Percentiles rank a stretch among this genome's conserved stretches.
phyloP scores from a whole-genome alignment of 768 basidiomycete species.

The Suillus clintonianus region DNA sequence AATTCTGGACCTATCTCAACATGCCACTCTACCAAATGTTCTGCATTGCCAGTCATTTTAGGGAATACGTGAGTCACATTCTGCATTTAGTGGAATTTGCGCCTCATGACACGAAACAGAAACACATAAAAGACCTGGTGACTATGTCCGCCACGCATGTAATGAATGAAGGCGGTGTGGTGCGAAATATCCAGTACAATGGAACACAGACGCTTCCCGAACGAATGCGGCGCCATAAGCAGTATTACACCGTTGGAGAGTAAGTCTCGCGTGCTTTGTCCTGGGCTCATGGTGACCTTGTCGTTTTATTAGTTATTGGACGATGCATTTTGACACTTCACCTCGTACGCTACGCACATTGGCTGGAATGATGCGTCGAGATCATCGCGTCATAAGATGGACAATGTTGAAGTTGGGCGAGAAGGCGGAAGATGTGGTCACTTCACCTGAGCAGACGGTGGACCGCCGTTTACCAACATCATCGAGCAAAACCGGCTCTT shows the following conservation, averaged over 20 bases:
- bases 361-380: conserved; percentile 68
- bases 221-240: conserved; percentile 65
- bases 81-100: background rate
- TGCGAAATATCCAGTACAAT: conserved; percentile 75
- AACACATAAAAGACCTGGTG: conserved; percentile 75
- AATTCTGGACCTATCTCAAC: conserved; percentile 6
- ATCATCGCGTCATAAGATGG: conserved; percentile 84
- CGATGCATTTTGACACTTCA: conserved; percentile 86
- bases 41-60: conserved; percentile 77
- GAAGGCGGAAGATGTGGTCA: conserved; percentile 67
- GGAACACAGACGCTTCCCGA: conserved; percentile 76
- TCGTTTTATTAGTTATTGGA: conserved; percentile 70
- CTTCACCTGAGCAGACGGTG: conserved; percentile 47
- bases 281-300: conserved; percentile 6
- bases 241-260: conserved; percentile 69
- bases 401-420: conserved; percentile 79
- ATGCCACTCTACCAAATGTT: conserved; percentile 92
- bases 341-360: conserved; percentile 67
- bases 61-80: conserved; percentile 61
- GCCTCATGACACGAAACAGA: conserved; percentile 39
- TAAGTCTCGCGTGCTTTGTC: conserved; percentile 43
- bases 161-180: conserved; percentile 76
- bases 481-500: background rate
- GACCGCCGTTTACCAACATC: conserved; percentile 13
- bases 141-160: conserved; percentile 70